Base-by-base conservation (phyloP, 2,329 filamentous ascomycete genomes). In the Trichoderma sp. region DNA sequence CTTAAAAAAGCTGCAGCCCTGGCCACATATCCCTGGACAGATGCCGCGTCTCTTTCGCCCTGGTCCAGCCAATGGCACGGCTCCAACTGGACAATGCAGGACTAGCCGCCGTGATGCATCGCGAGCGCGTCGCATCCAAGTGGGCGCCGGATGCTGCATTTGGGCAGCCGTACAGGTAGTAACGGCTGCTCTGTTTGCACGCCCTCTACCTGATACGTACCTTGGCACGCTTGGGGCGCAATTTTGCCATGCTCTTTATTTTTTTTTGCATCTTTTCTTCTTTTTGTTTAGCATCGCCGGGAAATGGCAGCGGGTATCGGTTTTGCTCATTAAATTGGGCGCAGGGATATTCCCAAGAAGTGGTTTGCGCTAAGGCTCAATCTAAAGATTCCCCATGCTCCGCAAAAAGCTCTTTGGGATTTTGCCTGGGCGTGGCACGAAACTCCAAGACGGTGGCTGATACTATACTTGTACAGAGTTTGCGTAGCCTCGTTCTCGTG, bases 51-150 rank as follows among this genome's bases (percentile, higher is more conserved):
- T 22, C 29, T 61, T n/a, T 37, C 50, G 4, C 29, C 19, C 13
- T 19, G 7, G 9, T 25, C 35, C 32, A 19, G 52, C 65, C 57
- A 67, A 67, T 67, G 27, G 22, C 25, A 37, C 37, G n/a, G 66
- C 50, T 67, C 66, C 66, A 63, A 25, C 66, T 25, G 57, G 66
- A 54, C 56, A 67, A 63, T 63, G 57, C 39, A 56, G 58, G 58
- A 64, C 66, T 67, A 67, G 52, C 48, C 57, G 59, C 59, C 48
- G 59, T 37, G 32, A 61, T 52, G 59, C 45, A 63, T 63, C 60
- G 60, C 37, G 60, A 42, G 60, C 60, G 60, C 60, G 50, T 64
- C 60, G 25, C 60, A 42, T 42, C n/a, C 19, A 48, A 48, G 42
- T 48, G 42, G 42, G 34, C 60, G 45, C 29, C n/a, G 6, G 15